Percentiles rank a stretch among this genome's conserved stretches.
Evolutionary conservation across 805 yeast species (phyloP).

Genomic region (Yamadazyma endophytica): DNA sequence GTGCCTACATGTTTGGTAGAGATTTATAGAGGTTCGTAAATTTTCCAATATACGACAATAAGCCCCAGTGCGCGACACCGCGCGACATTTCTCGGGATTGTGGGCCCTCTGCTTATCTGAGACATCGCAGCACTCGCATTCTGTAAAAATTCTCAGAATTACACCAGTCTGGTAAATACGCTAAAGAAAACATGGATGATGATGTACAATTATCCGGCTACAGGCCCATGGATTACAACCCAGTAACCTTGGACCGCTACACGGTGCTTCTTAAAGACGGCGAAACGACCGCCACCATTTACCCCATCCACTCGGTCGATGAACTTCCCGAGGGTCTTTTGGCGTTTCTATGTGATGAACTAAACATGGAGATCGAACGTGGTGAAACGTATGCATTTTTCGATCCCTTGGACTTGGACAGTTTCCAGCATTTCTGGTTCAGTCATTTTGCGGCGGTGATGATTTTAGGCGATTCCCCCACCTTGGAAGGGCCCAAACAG

Average conservation of each 20-base stretch:
- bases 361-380: constrained; percentile 84
- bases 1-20: constrained; percentile 77
- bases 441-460: constrained; percentile 73
- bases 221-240: constrained; percentile 6
- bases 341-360: constrained; percentile 84
- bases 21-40: constrained; percentile 40
- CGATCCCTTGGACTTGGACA: constrained; percentile 70
- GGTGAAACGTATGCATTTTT: constrained; percentile 88
- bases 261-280: constrained; percentile 82
- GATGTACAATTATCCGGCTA: constrained; percentile 1
- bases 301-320: constrained; percentile 67
- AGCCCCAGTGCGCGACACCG: too few species aligned
- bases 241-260: constrained; percentile 44
- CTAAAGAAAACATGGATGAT: too few species aligned
- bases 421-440: constrained; percentile 86
- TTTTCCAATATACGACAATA: constrained; percentile 26
- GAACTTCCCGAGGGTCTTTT: constrained; percentile 75
- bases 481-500: constrained; percentile 49
- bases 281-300: constrained; percentile 88
- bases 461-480: constrained; percentile 69
- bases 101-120: too few species aligned
- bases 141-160: too few species aligned
- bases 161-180: too few species aligned
- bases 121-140: too few species aligned
- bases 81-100: too few species aligned